Percentiles rank a stretch among this genome's conserved stretches.
phyloP scores from a whole-genome alignment of 306 rosid genomes.

The Lathyrus tuberosus region DNA sequence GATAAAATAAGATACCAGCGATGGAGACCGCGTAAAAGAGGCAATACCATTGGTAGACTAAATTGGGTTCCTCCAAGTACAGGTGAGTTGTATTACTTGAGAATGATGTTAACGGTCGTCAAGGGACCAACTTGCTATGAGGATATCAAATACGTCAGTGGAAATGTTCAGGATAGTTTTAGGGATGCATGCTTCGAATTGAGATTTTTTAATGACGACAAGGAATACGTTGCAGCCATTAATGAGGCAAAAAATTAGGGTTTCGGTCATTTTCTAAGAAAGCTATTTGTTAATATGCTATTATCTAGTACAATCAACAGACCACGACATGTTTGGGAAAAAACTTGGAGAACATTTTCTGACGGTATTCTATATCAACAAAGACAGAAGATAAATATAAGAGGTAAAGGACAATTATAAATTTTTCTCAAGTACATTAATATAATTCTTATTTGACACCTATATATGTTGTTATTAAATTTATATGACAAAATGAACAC shows the following conservation, averaged over 20 bases:
- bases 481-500: too few relatives aligned
- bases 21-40: background rate
- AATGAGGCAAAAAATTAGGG: background rate
- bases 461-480: too few relatives aligned
- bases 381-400: too few relatives aligned
- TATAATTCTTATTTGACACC: too few relatives aligned
- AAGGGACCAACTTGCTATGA: background rate
- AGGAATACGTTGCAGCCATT: background rate
- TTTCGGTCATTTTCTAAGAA: background rate
- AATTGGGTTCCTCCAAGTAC: background rate
- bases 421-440: too few relatives aligned
- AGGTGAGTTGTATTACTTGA: background rate
- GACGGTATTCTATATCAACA: too few relatives aligned
- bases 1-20: too few relatives aligned
- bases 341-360: background rate
- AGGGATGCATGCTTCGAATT: too few relatives aligned
- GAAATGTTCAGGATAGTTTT: background rate
- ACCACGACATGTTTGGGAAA: background rate
- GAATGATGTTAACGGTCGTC: background rate
- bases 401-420: background rate
- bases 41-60: too few relatives aligned
- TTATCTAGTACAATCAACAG: background rate
- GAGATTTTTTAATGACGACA: background rate
- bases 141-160: background rate
- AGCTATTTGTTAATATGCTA: background rate